phyloP scores from a whole-genome alignment of 805 yeast genomes.

The Monosporozyma siamensis region DNA sequence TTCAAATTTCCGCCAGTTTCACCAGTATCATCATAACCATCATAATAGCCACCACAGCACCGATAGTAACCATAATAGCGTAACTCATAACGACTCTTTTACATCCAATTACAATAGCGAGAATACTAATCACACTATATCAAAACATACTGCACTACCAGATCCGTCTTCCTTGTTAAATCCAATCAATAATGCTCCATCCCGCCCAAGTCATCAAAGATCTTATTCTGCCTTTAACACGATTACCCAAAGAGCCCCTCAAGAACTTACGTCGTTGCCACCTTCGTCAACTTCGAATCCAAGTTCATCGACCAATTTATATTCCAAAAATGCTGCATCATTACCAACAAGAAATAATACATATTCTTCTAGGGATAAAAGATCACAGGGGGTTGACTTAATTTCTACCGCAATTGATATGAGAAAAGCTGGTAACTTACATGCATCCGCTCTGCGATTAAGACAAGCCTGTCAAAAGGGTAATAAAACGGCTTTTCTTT shows the following conservation, averaged over 20 bases:
- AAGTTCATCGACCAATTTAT: background rate
- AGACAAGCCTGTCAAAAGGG: slow-evolving; percentile 57
- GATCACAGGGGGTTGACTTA: background rate
- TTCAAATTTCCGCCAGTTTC: background rate
- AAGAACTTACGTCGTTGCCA: background rate
- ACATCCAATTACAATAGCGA: background rate
- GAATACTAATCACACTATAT: background rate
- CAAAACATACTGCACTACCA: background rate
- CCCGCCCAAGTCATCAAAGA: slow-evolving; percentile 8
- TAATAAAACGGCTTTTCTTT: slow-evolving; percentile 53
- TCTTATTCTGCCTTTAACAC: slow-evolving; percentile 11
- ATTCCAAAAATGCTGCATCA: background rate
- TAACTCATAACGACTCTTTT: background rate
- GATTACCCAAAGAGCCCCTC: background rate
- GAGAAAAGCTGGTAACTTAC: slow-evolving; percentile 48
- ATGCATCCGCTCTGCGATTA: slow-evolving; percentile 62
- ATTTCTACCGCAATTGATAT: slow-evolving; percentile 35
- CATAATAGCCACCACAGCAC: background rate
- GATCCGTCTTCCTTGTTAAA: background rate
- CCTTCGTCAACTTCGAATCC: background rate
- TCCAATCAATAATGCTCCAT: background rate
- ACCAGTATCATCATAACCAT: slow-evolving; percentile 1
- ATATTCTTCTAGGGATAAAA: background rate
- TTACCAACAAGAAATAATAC: background rate
- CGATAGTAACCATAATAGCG: background rate